Percentiles rank a stretch among this genome's conserved stretches.
phyloP scores from a whole-genome alignment of 1,139 yeast genomes.

The Candida tetrigidarum region DNA sequence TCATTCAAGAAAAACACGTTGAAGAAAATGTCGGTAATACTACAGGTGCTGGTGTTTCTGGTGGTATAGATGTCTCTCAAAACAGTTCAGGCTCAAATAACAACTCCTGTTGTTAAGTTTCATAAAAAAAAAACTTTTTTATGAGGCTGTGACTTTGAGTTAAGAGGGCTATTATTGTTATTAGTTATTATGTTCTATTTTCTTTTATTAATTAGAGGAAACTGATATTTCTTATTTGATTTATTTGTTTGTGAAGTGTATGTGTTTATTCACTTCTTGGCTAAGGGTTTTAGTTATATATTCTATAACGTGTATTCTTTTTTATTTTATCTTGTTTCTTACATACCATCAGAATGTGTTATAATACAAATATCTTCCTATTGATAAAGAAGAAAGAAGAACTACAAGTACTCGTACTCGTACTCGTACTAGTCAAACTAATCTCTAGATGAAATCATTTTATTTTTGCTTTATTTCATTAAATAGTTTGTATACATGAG shows the following conservation, averaged over 20 bases:
- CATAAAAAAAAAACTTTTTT: conserved; percentile 13
- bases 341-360: conserved; percentile 5
- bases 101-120: conserved; percentile 49
- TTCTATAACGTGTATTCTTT: background rate
- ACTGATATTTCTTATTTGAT: background rate
- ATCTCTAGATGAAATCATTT: no score
- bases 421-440: no score
- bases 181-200: no score
- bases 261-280: background rate
- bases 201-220: conserved; percentile 1
- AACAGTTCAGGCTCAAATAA: conserved; percentile 33
- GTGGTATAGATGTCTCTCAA: conserved; percentile 54
- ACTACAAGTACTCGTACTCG: no score
- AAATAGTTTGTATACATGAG: background rate
- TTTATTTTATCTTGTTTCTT: background rate
- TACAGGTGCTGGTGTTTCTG: conserved; percentile 23
- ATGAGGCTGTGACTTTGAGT: no score
- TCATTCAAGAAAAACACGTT: conserved; percentile 79
- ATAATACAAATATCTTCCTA: conserved; percentile 1
- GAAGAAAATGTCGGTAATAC: conserved; percentile 34
- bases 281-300: background rate
- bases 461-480: no score
- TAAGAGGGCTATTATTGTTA: no score
- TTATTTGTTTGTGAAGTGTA: background rate
- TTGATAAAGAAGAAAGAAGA: no score